Evolutionary conservation across 768 basidiomycete species (phyloP), one percentile per base, ranked within the genome.

Genomic region (Russula foetens): DNA sequence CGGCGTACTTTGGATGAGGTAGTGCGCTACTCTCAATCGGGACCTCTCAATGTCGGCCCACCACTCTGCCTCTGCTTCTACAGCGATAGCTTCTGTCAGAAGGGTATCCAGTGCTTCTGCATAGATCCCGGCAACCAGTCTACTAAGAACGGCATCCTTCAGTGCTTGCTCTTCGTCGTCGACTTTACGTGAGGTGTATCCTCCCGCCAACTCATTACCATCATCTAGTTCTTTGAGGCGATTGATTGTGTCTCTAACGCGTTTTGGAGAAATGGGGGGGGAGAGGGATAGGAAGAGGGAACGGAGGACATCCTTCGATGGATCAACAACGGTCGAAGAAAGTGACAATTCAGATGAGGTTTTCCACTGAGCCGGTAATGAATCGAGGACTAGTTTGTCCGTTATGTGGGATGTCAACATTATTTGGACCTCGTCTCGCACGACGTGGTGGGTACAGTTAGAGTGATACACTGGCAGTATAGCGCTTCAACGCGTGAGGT

Each of bases 51-150:
- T 70, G 29, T 83, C 79, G 17, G 79, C 78, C 94, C 94, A 98
- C 88, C 89, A 97, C 47, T 88, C 82, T 21, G 89, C 83, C 67
- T 93, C 90, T 7, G 77, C 72, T 66, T 94, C 92, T 14, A 85
- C 82, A 35, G 83, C 71, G 9, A 81, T 75, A 1, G 93, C 90
- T 67, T 90, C 83, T 11, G 75, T 68, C 60, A 96, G 71, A 59
- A 84, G 82, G 23, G 75, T 68, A 63, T 90, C 81, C 67, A 94
- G 72, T 1, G 83, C 79, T 56, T 86, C 79, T 6, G 82, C 75
- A 67, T 92, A 92, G 17, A 90, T 61, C 8, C 78, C 78, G 5
- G 83, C 76, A 0, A 81, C 72, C 4, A 86, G 66, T 68, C 78
- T 82, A 39, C 74, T 71, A 7, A 81, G 63, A 14, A 85, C 74